Base-by-base conservation (phyloP, 257 asterid species). In the Sherardia arvensis region DNA sequence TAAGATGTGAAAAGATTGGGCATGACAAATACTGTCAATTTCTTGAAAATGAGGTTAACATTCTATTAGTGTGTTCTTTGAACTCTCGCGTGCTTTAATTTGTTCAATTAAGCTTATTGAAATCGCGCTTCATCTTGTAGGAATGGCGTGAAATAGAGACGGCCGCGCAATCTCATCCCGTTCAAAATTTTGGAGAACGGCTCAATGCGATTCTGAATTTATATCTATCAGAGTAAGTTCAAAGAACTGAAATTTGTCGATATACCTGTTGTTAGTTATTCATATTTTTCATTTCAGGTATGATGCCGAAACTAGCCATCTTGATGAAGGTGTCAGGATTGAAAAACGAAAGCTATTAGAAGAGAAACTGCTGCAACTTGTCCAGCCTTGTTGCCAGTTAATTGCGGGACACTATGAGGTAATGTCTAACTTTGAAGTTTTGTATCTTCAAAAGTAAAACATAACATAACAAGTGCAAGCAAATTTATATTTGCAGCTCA, bases 341-440 rank as follows among this genome's bases (percentile, higher is more conserved):
- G 79, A 87, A 26, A 90, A 90, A 79, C 78, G 90, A 72, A 84
- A 78, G 75, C 96, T 85, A 64, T 78, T 93, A 83, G 96, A 90
- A n/a, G n/a, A n/a, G n/a, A 93, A 87, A 80, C 84, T 90, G 71
- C 78, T 93, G 80, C 97, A 87, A 71, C 95, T 90, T 80, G 95
- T 93, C 79, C 99, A 84, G 81, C 99, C 97, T 72, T 87, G 95
- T 1, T 79, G 85, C 74, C 96, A 84, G 36, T 80, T 80, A 74
- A 85, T 90, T 95, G 66, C 87, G 97, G 97, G 97, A 34, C 99
- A 93, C 77, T n/a, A n/a, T n/a, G n/a, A n/a, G n/a, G n/a, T n/a
- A n/a, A n/a, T n/a, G n/a, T n/a, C n/a, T n/a, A n/a, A n/a, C n/a
- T n/a, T n/a, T n/a, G n/a, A n/a, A n/a, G n/a, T n/a, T n/a, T n/a